phyloP scores from a whole-genome alignment of 345 rosid species.

The Kandelia obovata region DNA sequence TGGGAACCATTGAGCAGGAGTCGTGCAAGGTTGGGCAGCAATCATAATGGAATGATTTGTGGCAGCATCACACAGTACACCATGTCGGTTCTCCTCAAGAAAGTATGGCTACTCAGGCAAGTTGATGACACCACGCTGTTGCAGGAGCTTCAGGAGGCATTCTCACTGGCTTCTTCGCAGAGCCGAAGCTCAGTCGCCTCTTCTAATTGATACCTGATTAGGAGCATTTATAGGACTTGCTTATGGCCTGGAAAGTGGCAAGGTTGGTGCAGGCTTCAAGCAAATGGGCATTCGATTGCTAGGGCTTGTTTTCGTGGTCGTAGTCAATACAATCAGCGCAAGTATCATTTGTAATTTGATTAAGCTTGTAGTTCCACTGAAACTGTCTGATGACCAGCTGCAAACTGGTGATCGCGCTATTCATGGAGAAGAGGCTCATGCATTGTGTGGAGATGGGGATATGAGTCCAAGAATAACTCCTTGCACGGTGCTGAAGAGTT shows the following conservation, averaged over 20 bases:
- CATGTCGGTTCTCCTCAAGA: constrained; percentile 76
- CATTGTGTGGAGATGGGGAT: constrained; percentile 75
- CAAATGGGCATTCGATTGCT: constrained; percentile 58
- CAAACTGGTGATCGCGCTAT: constrained; percentile 57
- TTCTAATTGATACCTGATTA: constrained; percentile 36
- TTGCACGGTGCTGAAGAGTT: constrained; percentile 32
- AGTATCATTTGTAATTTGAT: constrained; percentile 46
- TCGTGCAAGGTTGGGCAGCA: constrained; percentile 78
- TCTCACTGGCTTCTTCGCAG: constrained; percentile 56
- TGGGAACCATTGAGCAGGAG: constrained; percentile 30
- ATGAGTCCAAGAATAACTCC: constrained; percentile 46
- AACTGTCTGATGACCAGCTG: constrained; percentile 52
- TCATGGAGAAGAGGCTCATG: constrained; percentile 68
- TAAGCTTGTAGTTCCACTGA: constrained; percentile 40
- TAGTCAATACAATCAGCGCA: constrained; percentile 32
- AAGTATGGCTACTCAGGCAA: constrained; percentile 48
- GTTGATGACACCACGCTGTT: constrained; percentile 61
- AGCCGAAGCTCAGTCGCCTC: constrained; percentile 55
- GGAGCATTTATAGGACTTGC: constrained; percentile 52
- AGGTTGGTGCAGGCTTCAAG: constrained; percentile 35
- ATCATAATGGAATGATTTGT: constrained; percentile 54
- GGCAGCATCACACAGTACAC: constrained; percentile 76
- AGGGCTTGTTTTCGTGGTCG: constrained; percentile 42
- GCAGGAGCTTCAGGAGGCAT: constrained; percentile 67
- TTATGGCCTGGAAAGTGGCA: constrained; percentile 38